These are phyloP conservation scores for Nicotiana noctiflora DNA, from an alignment of 257 asterid species.

Conservation along the genomic window DNA sequence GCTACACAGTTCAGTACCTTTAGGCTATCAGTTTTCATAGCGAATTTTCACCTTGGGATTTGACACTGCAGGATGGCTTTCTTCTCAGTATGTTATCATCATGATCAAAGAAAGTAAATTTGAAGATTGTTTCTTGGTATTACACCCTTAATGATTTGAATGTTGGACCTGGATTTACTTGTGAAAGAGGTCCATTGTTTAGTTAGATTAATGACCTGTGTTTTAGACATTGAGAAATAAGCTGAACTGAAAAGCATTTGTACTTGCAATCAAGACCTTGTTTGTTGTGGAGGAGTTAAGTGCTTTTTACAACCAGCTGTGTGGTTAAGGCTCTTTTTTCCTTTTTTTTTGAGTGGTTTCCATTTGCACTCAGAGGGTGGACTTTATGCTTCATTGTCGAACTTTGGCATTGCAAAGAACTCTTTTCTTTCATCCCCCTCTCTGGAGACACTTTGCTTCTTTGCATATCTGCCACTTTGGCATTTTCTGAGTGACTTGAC, in stretches of 20 bases:
- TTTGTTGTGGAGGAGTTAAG: neutral
- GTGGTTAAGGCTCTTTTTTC: neutral
- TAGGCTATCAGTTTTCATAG: neutral
- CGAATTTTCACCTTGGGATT: neutral
- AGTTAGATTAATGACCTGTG: neutral
- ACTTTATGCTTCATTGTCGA: neutral
- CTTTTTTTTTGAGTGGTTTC: neutral
- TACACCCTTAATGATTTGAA: neutral
- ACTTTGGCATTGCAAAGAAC: neutral
- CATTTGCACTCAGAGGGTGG: neutral
- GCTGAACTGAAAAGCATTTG: neutral
- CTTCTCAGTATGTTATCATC: neutral
- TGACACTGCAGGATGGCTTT: neutral
- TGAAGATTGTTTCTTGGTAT: neutral
- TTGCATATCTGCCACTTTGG: neutral
- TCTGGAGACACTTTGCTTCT: neutral
- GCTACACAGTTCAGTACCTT: no score
- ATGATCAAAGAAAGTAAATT: neutral
- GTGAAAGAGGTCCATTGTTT: neutral
- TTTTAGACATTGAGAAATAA: neutral
- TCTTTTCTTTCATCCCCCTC: neutral
- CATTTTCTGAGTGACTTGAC: neutral
- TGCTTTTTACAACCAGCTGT: neutral
- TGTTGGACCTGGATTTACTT: neutral
- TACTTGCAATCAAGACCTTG: neutral